Percentiles rank a stretch among this genome's conserved stretches.
Conservation (phyloP, 2,329 filamentous ascomycete genomes). For the Diaporthe destruens region DNA sequence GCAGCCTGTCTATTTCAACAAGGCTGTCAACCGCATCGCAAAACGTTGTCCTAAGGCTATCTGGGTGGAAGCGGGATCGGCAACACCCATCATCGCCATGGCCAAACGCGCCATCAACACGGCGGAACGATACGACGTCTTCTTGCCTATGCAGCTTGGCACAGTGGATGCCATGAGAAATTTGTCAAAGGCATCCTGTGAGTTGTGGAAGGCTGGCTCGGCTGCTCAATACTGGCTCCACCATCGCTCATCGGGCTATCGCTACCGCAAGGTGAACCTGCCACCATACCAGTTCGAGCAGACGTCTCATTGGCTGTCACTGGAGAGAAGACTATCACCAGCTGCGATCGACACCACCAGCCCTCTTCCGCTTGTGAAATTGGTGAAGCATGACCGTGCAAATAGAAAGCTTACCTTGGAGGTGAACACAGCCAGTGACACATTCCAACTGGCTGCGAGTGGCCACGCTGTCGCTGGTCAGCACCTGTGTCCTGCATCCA, state of each 20-base stretch:
- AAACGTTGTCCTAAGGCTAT: slow-evolving; percentile 43
- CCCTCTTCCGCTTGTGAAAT: slow-evolving; percentile 4
- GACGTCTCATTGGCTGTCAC: slow-evolving; percentile 44
- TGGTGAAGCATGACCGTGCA: not conserved
- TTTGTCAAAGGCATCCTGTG: slow-evolving; percentile 29
- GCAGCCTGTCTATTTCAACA: slow-evolving; percentile 51
- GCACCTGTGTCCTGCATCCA: slow-evolving; percentile 46
- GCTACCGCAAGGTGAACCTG: slow-evolving; percentile 43
- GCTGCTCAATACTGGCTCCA: slow-evolving; percentile 48
- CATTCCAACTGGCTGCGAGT: slow-evolving; percentile 41
- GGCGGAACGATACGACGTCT: slow-evolving; percentile 8
- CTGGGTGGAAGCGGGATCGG: slow-evolving; percentile 53
- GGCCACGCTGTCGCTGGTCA: slow-evolving; percentile 47
- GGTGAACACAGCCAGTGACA: slow-evolving; percentile 43
- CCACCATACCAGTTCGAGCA: slow-evolving; percentile 50
- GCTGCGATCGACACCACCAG: not conserved
- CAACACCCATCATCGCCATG: slow-evolving; percentile 52
- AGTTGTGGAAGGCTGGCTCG: slow-evolving; percentile 44
- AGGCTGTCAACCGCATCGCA: slow-evolving; percentile 48
- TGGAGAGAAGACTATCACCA: slow-evolving; percentile 27
- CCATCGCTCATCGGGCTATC: slow-evolving; percentile 9
- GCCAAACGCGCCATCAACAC: slow-evolving; percentile 47
- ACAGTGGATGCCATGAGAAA: slow-evolving; percentile 13
- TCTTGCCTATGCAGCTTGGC: slow-evolving; percentile 37
- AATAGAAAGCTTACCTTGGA: not conserved